Percentiles rank a stretch among this genome's conserved stretches.
These are phyloP conservation scores for Annona squamosa DNA, from an alignment of 164 flowering plant species.

Conservation along the genomic window DNA sequence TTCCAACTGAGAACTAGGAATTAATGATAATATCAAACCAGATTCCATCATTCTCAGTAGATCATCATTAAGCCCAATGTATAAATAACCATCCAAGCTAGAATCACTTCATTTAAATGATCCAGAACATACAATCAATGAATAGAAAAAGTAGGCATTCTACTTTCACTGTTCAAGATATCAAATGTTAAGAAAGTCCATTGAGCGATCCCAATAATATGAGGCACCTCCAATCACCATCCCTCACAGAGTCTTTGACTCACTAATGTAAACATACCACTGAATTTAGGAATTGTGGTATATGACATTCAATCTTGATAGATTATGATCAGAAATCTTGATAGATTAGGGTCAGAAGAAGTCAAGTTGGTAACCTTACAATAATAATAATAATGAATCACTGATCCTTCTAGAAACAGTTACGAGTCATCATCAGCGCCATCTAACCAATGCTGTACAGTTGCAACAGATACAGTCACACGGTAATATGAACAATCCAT, in stretches of 20 bases:
- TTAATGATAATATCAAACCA: not conserved
- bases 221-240: not conserved
- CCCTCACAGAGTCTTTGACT: not conserved
- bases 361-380: too few species aligned
- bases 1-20: not conserved
- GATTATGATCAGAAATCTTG: too few species aligned
- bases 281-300: too few species aligned
- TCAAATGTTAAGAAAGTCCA: not conserved
- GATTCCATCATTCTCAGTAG: not conserved
- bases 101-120: not conserved
- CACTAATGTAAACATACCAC: too few species aligned
- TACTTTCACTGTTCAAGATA: not conserved
- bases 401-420: too few species aligned
- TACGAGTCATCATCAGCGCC: too few species aligned
- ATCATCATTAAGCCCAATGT: not conserved
- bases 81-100: not conserved
- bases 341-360: too few species aligned
- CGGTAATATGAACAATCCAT: too few species aligned
- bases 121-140: not conserved
- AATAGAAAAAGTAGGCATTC: not conserved
- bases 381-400: too few species aligned
- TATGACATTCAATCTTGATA: too few species aligned
- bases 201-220: not conserved
- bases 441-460: too few species aligned
- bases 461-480: too few species aligned